Conservation (phyloP, 2,329 filamentous ascomycete species). For the Emericellopsis cladophorae region DNA sequence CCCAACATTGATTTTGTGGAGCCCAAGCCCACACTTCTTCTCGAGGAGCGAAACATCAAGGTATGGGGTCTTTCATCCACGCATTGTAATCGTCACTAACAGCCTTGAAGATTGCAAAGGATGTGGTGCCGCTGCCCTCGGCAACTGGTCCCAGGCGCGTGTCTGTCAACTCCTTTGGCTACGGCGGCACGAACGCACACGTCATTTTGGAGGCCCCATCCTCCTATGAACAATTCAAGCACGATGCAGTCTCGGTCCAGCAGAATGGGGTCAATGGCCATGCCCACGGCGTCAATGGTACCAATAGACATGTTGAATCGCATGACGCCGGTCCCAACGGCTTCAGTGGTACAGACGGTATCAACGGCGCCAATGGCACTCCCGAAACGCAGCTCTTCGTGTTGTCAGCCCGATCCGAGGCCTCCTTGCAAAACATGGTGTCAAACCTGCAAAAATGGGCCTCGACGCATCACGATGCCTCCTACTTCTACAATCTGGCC, state of each 20-base stretch:
- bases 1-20: slow-evolving; percentile 37
- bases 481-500: slow-evolving; percentile 30
- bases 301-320: not conserved
- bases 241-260: no score
- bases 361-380: not conserved
- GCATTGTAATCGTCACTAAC: not conserved
- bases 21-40: slow-evolving; percentile 34
- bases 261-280: not conserved
- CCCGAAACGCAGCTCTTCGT: slow-evolving; percentile 20
- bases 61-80: slow-evolving; percentile 10
- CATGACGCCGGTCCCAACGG: no score
- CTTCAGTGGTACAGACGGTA: not conserved
- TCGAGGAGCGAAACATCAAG: slow-evolving; percentile 34
- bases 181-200: slow-evolving; percentile 29
- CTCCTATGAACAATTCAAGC: no score
- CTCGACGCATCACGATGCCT: slow-evolving; percentile 27
- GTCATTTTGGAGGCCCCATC: slow-evolving; percentile 19
- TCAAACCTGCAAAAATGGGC: slow-evolving; percentile 22
- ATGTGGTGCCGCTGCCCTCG: slow-evolving; percentile 31
- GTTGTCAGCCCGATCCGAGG: slow-evolving; percentile 24
- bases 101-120: slow-evolving; percentile 12
- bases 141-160: slow-evolving; percentile 33
- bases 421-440: slow-evolving; percentile 15
- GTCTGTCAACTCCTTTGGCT: slow-evolving; percentile 33
- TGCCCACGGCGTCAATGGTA: not conserved